These are phyloP conservation scores for Yamadazyma atmosphaerica DNA, from an alignment of 1,139 yeast genomes.

Conservation along the genomic window DNA sequence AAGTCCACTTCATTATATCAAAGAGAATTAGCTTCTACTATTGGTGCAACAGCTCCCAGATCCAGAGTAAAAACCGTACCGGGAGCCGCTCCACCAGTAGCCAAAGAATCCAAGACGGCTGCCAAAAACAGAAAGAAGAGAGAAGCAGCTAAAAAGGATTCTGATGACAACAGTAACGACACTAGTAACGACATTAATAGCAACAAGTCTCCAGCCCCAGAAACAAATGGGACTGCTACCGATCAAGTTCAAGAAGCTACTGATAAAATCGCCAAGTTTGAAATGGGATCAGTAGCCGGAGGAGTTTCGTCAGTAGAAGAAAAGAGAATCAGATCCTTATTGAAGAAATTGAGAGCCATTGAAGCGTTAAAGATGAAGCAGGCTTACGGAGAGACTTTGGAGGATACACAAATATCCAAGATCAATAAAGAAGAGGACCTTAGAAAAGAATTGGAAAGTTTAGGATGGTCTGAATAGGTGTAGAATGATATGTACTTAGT, in stretches of 20 bases:
- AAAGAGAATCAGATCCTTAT: conserved; percentile 84
- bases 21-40: conserved; percentile 46
- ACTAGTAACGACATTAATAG: background rate
- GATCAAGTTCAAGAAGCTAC: conserved; percentile 16
- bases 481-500: background rate
- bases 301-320: conserved; percentile 77
- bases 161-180: conserved; percentile 18
- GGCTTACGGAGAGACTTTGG: conserved; percentile 80
- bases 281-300: conserved; percentile 47
- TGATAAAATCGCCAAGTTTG: conserved; percentile 9
- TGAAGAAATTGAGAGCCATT: conserved; percentile 92
- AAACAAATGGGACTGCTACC: conserved; percentile 19
- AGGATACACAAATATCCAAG: conserved; percentile 89
- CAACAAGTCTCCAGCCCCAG: conserved; percentile 13
- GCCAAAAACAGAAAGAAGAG: conserved; percentile 79
- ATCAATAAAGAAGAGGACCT: conserved; percentile 83
- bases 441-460: conserved; percentile 63
- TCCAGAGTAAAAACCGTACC: conserved; percentile 38
- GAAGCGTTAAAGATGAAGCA: conserved; percentile 86
- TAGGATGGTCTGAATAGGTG: conserved; percentile 64
- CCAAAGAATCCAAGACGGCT: conserved; percentile 60
- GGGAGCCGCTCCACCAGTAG: conserved; percentile 45
- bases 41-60: conserved; percentile 24
- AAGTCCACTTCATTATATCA: conserved; percentile 55
- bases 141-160: conserved; percentile 55